Conservation (phyloP, 768 basidiomycete genomes). For the Lentinula raphanica region DNA sequence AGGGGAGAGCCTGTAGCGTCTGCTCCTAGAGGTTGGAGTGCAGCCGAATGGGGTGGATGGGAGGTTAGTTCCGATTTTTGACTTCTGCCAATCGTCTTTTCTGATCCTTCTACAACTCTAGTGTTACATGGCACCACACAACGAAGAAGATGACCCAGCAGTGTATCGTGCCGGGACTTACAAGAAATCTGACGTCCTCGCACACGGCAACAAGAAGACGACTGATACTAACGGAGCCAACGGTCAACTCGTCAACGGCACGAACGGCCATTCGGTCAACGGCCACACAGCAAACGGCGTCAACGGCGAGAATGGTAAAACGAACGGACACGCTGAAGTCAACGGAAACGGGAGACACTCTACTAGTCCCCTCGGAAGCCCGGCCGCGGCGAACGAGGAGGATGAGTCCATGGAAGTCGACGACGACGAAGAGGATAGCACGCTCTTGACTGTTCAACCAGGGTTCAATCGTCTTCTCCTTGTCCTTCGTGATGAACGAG, state of each 20-base stretch:
- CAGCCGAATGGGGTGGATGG: conserved; percentile 88
- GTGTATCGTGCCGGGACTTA: conserved; percentile 72
- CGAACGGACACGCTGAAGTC: background rate
- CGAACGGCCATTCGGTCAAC: background rate
- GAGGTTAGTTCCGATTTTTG: conserved; percentile 56
- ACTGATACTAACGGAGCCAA: background rate
- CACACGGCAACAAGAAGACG: conserved; percentile 10
- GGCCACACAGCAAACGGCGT: background rate
- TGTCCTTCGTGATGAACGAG: conserved; percentile 87
- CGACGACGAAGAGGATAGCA: conserved; percentile 69
- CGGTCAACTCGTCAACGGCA: background rate
- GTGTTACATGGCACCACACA: conserved; percentile 94
- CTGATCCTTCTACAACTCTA: conserved; percentile 22
- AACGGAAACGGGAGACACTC: conserved; percentile 4
- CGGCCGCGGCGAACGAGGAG: conserved; percentile 11
- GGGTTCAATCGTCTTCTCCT: conserved; percentile 86
- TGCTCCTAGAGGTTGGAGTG: conserved; percentile 50
- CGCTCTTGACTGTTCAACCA: conserved; percentile 81
- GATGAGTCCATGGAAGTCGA: conserved; percentile 30
- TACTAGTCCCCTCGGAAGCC: conserved; percentile 10
- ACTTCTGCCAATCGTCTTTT: conserved; percentile 4
- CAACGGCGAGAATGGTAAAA: conserved; percentile 15
- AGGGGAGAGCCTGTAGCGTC: conserved; percentile 18
- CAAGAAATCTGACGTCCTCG: conserved; percentile 28
- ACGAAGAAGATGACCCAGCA: conserved; percentile 93